A percentile compares a stretch with the other conserved stretches of the same genome.
phyloP scores from a whole-genome alignment of 345 rosid genomes.

The Zanthoxylum bungeanum region DNA sequence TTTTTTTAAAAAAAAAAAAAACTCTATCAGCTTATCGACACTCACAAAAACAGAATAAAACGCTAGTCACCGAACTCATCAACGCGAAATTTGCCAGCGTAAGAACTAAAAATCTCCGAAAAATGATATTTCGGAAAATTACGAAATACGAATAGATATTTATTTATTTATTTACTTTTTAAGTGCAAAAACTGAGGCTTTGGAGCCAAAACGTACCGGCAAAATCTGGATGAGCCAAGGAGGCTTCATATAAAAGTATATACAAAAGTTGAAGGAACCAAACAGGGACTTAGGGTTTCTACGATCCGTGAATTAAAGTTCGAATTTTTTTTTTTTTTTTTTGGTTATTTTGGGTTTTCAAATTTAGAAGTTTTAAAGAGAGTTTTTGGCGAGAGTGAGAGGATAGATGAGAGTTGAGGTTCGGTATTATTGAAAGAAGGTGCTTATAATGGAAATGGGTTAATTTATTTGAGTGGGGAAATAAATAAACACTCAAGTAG shows the following conservation, averaged over 20 bases:
- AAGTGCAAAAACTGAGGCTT: slow-evolving; percentile 17
- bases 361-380: neutral
- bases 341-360: too few species aligned
- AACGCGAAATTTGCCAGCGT: neutral
- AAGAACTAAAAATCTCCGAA: slow-evolving; percentile 23
- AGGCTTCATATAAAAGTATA: slow-evolving; percentile 54
- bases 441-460: slow-evolving; percentile 3
- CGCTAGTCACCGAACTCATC: slow-evolving; percentile 13
- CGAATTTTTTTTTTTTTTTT: slow-evolving; percentile 9
- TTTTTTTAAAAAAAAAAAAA: slow-evolving; percentile 42
- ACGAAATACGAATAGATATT: neutral
- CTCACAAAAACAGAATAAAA: neutral
- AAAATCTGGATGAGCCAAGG: slow-evolving; percentile 40
- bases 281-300: slow-evolving; percentile 18
- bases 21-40: slow-evolving; percentile 16
- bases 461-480: neutral
- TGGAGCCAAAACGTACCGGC: slow-evolving; percentile 32
- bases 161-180: neutral
- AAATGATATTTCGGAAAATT: slow-evolving; percentile 16
- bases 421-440: slow-evolving; percentile 10
- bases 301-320: slow-evolving; percentile 13
- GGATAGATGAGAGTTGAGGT: neutral
- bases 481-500: slow-evolving; percentile 8
- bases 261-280: slow-evolving; percentile 10
- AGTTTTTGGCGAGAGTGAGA: slow-evolving; percentile 16